Percentiles rank a stretch among this genome's conserved stretches.
Conservation (phyloP, 345 rosid genomes). For the Pistacia vera region DNA sequence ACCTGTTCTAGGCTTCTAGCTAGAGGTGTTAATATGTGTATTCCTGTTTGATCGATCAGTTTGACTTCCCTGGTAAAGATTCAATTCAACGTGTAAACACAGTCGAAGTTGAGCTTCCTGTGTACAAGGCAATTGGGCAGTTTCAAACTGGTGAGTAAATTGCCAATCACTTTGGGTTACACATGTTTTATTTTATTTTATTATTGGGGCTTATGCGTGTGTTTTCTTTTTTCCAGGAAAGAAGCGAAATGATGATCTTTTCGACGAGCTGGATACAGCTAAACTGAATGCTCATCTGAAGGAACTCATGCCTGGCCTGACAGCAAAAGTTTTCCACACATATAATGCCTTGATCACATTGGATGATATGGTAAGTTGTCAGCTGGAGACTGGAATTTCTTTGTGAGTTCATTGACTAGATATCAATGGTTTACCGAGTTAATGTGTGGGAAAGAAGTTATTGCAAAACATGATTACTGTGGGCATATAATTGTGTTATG, state of each 20-base stretch:
- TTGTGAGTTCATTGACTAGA: not conserved
- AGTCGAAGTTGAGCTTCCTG: slow-evolving; percentile 88
- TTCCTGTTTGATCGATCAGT: slow-evolving; percentile 49
- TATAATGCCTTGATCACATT: slow-evolving; percentile 94
- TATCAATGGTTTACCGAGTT: not conserved
- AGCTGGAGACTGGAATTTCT: slow-evolving; percentile 10
- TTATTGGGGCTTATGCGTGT: slow-evolving; percentile 16
- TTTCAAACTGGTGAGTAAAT: slow-evolving; percentile 71
- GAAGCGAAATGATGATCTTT: slow-evolving; percentile 69
- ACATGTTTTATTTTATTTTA: slow-evolving; percentile 21
- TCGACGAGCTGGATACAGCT: slow-evolving; percentile 81
- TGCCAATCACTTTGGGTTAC: slow-evolving; percentile 31
- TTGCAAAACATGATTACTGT: not conserved
- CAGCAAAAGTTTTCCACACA: slow-evolving; percentile 99
- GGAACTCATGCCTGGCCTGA: slow-evolving; percentile 97
- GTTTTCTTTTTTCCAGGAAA: slow-evolving; percentile 53
- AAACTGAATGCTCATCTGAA: slow-evolving; percentile 96
- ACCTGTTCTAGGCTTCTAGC: slow-evolving; percentile 42
- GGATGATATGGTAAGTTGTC: slow-evolving; percentile 73
- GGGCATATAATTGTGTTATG: not conserved
- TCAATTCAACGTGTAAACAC: slow-evolving; percentile 93
- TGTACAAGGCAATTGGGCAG: slow-evolving; percentile 89
- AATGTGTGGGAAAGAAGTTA: not conserved
- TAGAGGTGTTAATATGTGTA: slow-evolving; percentile 13
- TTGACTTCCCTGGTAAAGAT: slow-evolving; percentile 99